Conservation (phyloP, 139 green algal species). For the Closterium sp. region DNA sequence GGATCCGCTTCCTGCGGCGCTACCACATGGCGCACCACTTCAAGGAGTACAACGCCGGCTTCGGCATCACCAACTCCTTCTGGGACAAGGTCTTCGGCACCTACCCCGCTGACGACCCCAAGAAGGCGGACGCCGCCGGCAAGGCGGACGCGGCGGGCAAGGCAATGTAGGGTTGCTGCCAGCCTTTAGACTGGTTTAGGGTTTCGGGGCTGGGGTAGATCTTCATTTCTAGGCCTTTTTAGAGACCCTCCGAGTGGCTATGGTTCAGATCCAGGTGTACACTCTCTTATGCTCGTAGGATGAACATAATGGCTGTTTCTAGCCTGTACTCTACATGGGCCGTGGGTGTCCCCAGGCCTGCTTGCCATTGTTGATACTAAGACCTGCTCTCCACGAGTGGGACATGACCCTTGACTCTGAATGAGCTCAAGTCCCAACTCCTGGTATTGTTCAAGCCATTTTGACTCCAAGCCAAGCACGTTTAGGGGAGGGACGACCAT, state of each 20-base stretch:
- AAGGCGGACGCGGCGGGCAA: neutral
- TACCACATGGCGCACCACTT: conserved; percentile 84
- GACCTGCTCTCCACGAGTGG: too few species aligned
- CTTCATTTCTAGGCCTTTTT: too few species aligned
- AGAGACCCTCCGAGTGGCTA: neutral
- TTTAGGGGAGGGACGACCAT: too few species aligned
- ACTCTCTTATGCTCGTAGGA: too few species aligned
- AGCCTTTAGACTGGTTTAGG: neutral
- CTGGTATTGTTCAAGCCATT: too few species aligned
- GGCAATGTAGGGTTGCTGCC: neutral
- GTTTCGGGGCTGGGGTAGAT: neutral
- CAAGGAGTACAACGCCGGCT: conserved; percentile 58
- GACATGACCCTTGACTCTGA: too few species aligned
- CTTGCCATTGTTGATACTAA: too few species aligned
- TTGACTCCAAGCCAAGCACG: too few species aligned
- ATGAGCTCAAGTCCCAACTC: too few species aligned
- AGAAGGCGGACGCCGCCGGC: neutral
- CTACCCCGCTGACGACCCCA: neutral
- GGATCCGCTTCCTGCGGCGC: conserved; percentile 8
- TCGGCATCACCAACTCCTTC: conserved; percentile 75
- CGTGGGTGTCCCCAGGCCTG: too few species aligned
- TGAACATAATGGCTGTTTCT: too few species aligned
- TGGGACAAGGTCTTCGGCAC: conserved; percentile 75
- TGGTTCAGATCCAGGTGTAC: neutral
- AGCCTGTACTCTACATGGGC: too few species aligned